Evolutionary conservation across 2,329 filamentous ascomycete genomes (phyloP), one percentile per base, ranked within the genome.

Genomic region (Colletotrichum orchidophilum): DNA sequence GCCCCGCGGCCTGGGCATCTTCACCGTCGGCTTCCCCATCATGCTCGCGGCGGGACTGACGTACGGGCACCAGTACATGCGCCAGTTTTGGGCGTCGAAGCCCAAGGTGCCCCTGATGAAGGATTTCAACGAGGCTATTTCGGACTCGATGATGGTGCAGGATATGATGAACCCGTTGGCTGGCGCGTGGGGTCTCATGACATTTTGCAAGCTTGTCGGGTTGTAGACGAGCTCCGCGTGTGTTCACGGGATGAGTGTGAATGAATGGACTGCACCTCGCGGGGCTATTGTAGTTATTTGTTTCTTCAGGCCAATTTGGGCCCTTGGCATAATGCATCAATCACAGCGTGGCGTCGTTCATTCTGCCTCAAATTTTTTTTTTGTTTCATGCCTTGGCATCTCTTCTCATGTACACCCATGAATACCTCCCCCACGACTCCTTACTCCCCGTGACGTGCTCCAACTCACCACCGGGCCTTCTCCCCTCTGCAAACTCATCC

Each of bases 361-460:
- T 8, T n/a, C 7, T n/a, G 1, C 18, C 39, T 42, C n/a, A 1
- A 46, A 9, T 8, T 46, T 18, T n/a, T 39, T 15, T 6, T 46
- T 2, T 15, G 5, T 7, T n/a, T 63, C 18, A 42, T 11, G 35
- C 21, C 9, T 18, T 71, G 1, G 72, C 60, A 55, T 77, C 74
- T 58, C 79, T 76, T 55, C 57, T 74, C 80, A 81, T 81, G 46
- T 81, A 79, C 62, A 78, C 74, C n/a, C 73, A 70, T 8, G 70
- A 68, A 21, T 71, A 75, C 71, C 6, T 74, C 52, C 33, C 76
- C 73, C 27, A 75, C 61, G 66, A 78, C 73, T 52, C 73, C 69
- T 6, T 64, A 73, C 53, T 68, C 49, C 9, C 76, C 75, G 5
- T 71, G 53, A 63, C 24, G 7, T 33, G n/a, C 5, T 46, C 58